Evolutionary conservation across 2,329 filamentous ascomycete species (phyloP).

Genomic region (Parastagonospora nodorum): DNA sequence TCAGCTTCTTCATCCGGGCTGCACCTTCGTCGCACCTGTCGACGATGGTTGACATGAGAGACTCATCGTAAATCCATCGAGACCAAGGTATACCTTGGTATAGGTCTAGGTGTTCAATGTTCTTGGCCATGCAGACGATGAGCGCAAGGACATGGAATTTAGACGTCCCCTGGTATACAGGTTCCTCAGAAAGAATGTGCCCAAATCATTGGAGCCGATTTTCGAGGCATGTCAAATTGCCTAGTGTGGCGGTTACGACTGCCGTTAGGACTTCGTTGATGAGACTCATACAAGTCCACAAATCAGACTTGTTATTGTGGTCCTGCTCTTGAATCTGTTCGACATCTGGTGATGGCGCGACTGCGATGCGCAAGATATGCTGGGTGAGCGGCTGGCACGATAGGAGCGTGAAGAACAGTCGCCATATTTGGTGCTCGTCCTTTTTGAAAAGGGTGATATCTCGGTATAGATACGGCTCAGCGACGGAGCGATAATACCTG

Average conservation of each 20-base stretch:
- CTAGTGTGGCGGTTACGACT: no score
- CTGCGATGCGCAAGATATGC: neutral
- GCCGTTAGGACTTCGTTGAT: no score
- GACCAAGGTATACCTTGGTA: neutral
- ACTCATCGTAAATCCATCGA: no score
- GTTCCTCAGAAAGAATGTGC: neutral
- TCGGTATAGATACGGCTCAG: neutral
- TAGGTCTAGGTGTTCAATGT: neutral
- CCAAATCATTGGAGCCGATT: neutral
- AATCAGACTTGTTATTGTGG: no score
- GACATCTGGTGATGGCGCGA: no score
- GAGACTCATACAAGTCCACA: no score
- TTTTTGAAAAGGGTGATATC: neutral
- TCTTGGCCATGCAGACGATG: neutral
- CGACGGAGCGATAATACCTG: neutral
- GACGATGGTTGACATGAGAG: neutral
- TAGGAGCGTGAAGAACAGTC: neutral
- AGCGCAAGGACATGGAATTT: neutral
- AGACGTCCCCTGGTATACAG: neutral
- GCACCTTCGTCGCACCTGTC: neutral
- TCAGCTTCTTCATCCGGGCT: no score
- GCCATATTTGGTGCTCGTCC: neutral
- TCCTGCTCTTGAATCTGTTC: no score
- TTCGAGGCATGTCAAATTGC: neutral
- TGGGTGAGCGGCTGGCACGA: neutral